A percentile compares a stretch with the other conserved stretches of the same genome.
These are phyloP conservation scores for Aspergillus brasiliensis DNA, from an alignment of 2,329 filamentous ascomycete genomes.

Conservation along the genomic window DNA sequence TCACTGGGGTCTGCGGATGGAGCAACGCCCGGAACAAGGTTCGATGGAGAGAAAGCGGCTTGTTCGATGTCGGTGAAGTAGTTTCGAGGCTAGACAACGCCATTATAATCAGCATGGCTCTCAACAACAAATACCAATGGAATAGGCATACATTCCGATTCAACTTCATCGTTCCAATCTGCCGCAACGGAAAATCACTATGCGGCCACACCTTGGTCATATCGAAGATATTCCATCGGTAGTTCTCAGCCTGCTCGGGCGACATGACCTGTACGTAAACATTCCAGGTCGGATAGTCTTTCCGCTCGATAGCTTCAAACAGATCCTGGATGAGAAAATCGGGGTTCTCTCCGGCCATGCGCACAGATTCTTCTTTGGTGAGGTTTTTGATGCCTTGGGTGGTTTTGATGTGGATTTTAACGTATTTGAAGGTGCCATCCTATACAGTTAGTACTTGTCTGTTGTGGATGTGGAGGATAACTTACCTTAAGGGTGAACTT, in stretches of 20 bases:
- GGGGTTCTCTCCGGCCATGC: neutral
- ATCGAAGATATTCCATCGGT: constrained; percentile 13
- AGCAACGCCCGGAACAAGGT: constrained; percentile 59
- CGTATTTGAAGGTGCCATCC: neutral
- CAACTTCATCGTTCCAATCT: constrained; percentile 21
- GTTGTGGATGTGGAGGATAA: neutral
- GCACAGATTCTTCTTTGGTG: neutral
- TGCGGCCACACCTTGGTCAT: constrained; percentile 1
- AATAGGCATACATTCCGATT: constrained; percentile 6
- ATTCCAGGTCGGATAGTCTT: neutral
- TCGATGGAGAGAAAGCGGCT: constrained; percentile 5
- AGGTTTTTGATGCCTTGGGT: neutral
- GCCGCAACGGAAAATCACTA: neutral
- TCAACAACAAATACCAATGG: neutral
- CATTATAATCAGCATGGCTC: too few relatives aligned
- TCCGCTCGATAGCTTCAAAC: neutral
- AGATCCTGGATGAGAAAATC: neutral
- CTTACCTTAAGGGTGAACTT: neutral
- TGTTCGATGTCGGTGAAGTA: constrained; percentile 18
- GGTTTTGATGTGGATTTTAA: neutral
- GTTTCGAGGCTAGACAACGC: constrained; percentile 11
- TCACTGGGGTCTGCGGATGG: constrained; percentile 61
- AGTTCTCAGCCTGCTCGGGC: constrained; percentile 13
- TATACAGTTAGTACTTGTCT: neutral
- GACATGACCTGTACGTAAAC: constrained; percentile 14